Base-by-base conservation (phyloP, 1,284 basidiomycete species). In the Crepidotus sp. region DNA sequence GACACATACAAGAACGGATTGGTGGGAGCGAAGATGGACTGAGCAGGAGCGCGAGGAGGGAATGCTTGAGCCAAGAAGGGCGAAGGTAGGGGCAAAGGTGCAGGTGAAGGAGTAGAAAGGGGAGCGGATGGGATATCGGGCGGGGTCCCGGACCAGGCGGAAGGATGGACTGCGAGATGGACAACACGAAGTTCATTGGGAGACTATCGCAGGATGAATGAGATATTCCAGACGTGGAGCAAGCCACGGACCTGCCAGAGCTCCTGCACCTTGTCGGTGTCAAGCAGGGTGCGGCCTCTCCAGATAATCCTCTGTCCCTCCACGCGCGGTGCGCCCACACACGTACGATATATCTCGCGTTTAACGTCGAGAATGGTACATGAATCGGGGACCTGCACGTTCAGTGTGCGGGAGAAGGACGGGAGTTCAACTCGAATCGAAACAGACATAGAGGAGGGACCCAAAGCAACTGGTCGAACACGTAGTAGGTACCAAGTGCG, bases 261-360 rank as follows among this genome's bases (percentile, higher is more conserved):
- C 37, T 77, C 72, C 44, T 69, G 65, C 17, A 87, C 68, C 52
- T 68, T 73, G 66, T 87, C 83, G 32, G 70, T 65, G 60, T 88
- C 80, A 19, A 60, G 63, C 38, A 88, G 64, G 56, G 73, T 69
- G 35, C 84, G 74, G 14, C 84, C 84, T 55, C 77, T 71, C 73
- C 77, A 85, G 48, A 88, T 79, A 49, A 88, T 68, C 46, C 80
- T 68, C 62, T 88, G 84, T 11, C 83, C 83, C 13, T 77, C 74
- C 13, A 74, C 68, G 27, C 64, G 70, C 35, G 84, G 84, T 46
- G 65, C 68, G n/a, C 84, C 84, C 7, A 71, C 62, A 57, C 85
- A 88, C 15, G 64, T 58, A 13, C 57, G 63, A 47, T 65, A 68
- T 49, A 88, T 86, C 61, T 76, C 71, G 45, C 70, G 66, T 65